Conservation (phyloP, 2,329 filamentous ascomycete genomes). For the Pyrenophora graminea region DNA sequence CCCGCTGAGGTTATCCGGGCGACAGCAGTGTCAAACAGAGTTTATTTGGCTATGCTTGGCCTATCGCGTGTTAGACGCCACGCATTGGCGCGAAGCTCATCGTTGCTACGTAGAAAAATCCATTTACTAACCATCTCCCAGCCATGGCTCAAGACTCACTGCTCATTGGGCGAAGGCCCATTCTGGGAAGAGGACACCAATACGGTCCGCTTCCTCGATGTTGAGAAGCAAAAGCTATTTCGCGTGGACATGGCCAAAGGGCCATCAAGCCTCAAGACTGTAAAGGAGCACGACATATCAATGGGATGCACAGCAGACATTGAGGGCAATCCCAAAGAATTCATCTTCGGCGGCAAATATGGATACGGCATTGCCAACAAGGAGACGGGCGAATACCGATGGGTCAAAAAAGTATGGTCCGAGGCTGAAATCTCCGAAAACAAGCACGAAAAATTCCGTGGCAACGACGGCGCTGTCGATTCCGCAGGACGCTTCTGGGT, state of each 20-base stretch:
- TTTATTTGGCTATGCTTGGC: not conserved
- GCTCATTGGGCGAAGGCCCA: conserved; percentile 73
- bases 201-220: conserved; percentile 78
- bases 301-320: conserved; percentile 75
- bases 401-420: conserved; percentile 62
- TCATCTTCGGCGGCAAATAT: conserved; percentile 79
- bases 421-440: conserved; percentile 52
- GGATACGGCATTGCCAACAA: conserved; percentile 80
- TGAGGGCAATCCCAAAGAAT: conserved; percentile 66
- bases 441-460: conserved; percentile 60
- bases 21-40: not conserved
- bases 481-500: conserved; percentile 82
- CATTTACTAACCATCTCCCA: conserved; percentile 25
- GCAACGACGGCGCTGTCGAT: conserved; percentile 84
- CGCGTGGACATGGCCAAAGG: conserved; percentile 68
- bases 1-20: conserved; percentile 29
- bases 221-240: conserved; percentile 76
- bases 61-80: not conserved
- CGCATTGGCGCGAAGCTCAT: not conserved
- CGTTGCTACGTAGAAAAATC: not conserved
- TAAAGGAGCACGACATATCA: conserved; percentile 61
- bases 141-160: conserved; percentile 64
- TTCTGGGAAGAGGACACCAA: conserved; percentile 71
- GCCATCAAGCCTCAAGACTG: conserved; percentile 59
- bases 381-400: conserved; percentile 58